Conservation (phyloP, 2,329 filamentous ascomycete species). For the Alternaria dauci region DNA sequence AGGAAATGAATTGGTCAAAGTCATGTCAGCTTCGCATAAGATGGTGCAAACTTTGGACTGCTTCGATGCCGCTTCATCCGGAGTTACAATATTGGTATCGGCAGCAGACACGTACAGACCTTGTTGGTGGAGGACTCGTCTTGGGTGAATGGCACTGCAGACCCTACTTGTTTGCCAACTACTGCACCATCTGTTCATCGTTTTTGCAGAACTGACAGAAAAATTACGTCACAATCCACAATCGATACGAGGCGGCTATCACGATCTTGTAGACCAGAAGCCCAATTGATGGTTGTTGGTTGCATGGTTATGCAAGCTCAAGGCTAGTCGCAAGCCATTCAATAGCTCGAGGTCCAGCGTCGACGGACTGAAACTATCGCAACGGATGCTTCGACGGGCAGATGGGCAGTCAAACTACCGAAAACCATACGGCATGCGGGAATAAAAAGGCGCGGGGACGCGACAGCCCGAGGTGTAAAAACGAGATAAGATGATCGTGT, state of each 20-base stretch:
- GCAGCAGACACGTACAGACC: not conserved
- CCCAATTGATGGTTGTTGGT: not conserved
- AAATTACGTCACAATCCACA: not conserved
- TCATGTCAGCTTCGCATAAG: not conserved
- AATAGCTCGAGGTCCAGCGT: not conserved
- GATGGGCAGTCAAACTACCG: not conserved
- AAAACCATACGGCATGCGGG: not conserved
- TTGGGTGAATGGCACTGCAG: not conserved
- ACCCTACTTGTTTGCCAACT: not conserved
- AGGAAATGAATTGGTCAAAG: not conserved
- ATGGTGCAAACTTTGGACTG: not conserved
- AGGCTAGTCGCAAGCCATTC: not conserved
- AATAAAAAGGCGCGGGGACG: not conserved
- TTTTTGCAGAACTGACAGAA: not conserved
- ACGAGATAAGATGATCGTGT: not conserved
- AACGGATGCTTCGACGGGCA: not conserved
- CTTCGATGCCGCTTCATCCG: not conserved
- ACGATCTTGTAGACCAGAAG: slow-evolving; percentile 1
- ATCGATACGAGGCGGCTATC: slow-evolving; percentile 3
- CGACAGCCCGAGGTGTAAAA: slow-evolving; percentile 20
- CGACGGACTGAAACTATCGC: not conserved
- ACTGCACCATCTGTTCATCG: not conserved
- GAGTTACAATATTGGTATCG: not conserved
- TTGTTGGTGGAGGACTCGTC: not conserved
- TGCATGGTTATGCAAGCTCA: not conserved